Conservation (phyloP, 306 rosid species). For the Castanospermum australe region DNA sequence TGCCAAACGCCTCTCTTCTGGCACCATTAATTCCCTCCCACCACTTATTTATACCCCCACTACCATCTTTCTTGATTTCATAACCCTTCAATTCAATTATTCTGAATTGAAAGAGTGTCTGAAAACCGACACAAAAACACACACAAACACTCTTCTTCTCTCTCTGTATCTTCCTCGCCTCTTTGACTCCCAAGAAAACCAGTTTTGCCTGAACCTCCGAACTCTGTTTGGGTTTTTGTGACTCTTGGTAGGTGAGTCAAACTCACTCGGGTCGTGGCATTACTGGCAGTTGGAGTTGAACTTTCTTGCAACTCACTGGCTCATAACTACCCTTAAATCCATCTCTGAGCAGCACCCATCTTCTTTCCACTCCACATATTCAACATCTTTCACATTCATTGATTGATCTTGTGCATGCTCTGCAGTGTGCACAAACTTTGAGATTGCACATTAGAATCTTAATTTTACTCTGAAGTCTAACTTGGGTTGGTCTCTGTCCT, state of each 20-base stretch:
- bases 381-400: neutral
- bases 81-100: neutral
- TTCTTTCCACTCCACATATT: neutral
- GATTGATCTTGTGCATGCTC: neutral
- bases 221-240: neutral
- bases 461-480: neutral
- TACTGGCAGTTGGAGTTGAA: neutral
- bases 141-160: too few relatives aligned
- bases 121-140: neutral
- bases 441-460: neutral
- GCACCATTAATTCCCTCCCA: neutral
- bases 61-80: neutral
- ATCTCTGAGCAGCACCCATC: neutral
- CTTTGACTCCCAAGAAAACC: conserved; percentile 19
- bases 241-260: neutral
- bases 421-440: neutral
- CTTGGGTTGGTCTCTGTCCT: neutral
- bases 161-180: neutral
- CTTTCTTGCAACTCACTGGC: neutral
- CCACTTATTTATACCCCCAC: neutral
- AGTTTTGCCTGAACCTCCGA: conserved; percentile 29
- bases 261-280: neutral
- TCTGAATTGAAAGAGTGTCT: neutral
- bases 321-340: neutral
- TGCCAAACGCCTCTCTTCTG: neutral